phyloP scores from a whole-genome alignment of 768 basidiomycete genomes.

The Leccinum longicurvipes region DNA sequence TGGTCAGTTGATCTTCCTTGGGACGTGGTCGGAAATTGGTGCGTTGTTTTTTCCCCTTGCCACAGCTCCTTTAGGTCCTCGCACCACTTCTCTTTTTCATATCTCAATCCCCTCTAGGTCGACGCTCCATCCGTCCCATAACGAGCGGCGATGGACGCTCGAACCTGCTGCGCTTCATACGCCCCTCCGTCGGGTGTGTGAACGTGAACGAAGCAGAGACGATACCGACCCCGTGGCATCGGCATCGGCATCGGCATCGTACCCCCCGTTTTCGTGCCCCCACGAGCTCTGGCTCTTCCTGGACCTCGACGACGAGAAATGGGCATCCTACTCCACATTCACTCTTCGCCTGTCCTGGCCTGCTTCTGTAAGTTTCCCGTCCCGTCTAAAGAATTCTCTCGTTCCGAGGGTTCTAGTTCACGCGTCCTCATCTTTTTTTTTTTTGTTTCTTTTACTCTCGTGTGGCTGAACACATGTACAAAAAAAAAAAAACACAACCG shows the following conservation, averaged over 20 bases:
- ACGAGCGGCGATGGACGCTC: constrained; percentile 37
- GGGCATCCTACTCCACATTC: constrained; percentile 42
- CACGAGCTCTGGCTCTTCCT: constrained; percentile 49
- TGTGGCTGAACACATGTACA: background rate
- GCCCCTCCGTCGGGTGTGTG: constrained; percentile 37
- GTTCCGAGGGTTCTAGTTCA: background rate
- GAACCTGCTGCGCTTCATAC: constrained; percentile 42
- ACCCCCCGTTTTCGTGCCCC: constrained; percentile 28
- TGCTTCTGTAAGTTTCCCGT: constrained; percentile 48
- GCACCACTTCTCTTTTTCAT: background rate
- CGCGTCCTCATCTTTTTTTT: background rate
- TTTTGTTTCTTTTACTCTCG: background rate
- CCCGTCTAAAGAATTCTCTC: no score
- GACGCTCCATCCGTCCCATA: constrained; percentile 30
- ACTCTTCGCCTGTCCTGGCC: constrained; percentile 56
- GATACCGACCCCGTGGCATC: constrained; percentile 1
- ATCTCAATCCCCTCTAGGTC: constrained; percentile 37
- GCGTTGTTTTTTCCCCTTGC: no score
- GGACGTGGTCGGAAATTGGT: constrained; percentile 29
- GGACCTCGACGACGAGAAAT: constrained; percentile 39
- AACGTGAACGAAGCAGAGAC: constrained; percentile 5
- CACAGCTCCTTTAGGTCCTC: constrained; percentile 13
- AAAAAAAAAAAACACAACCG: background rate
- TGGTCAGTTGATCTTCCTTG: constrained; percentile 14
- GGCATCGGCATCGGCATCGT: background rate